Percentiles rank a stretch among this genome's conserved stretches.
These are phyloP conservation scores for Coelastrella sp. DNA, from an alignment of 139 green algal genomes.

Conservation along the genomic window DNA sequence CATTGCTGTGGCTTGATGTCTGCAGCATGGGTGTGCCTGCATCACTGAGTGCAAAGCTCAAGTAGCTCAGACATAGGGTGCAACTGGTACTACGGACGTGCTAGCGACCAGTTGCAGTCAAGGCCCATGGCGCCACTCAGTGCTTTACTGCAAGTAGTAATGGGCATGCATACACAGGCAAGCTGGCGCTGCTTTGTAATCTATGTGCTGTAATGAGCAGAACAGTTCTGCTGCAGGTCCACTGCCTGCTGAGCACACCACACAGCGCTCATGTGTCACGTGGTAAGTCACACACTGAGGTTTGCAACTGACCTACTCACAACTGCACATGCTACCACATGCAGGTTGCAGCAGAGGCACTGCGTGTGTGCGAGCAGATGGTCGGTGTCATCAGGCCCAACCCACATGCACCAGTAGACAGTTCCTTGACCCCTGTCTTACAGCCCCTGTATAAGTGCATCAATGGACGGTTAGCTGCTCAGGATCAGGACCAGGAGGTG, in stretches of 20 bases:
- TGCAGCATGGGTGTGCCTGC: not conserved
- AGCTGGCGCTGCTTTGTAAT: too few species aligned
- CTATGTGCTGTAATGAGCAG: too few species aligned
- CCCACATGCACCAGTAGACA: slow-evolving; percentile 19
- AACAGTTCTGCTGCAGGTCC: too few species aligned
- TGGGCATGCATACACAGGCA: too few species aligned
- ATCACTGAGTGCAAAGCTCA: not conserved
- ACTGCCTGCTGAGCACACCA: too few species aligned
- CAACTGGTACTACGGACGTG: too few species aligned
- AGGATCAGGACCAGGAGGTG: slow-evolving; percentile 94
- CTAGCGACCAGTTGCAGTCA: too few species aligned
- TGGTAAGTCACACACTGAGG: too few species aligned
- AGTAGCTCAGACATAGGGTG: not conserved
- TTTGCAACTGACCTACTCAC: too few species aligned
- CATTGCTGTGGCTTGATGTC: not conserved
- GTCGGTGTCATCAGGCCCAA: slow-evolving; percentile 79
- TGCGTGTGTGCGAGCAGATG: slow-evolving; percentile 84
- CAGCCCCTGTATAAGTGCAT: slow-evolving; percentile 54
- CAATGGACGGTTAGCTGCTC: slow-evolving; percentile 20
- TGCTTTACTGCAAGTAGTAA: too few species aligned
- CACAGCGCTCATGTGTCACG: too few species aligned
- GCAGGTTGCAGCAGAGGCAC: slow-evolving; percentile 85
- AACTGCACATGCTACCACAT: not conserved
- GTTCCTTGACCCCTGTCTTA: slow-evolving; percentile 57
- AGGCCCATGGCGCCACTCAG: too few species aligned